Evolutionary conservation across 2,329 filamentous ascomycete genomes (phyloP).

Genomic region (Simplicillium aogashimaense): DNA sequence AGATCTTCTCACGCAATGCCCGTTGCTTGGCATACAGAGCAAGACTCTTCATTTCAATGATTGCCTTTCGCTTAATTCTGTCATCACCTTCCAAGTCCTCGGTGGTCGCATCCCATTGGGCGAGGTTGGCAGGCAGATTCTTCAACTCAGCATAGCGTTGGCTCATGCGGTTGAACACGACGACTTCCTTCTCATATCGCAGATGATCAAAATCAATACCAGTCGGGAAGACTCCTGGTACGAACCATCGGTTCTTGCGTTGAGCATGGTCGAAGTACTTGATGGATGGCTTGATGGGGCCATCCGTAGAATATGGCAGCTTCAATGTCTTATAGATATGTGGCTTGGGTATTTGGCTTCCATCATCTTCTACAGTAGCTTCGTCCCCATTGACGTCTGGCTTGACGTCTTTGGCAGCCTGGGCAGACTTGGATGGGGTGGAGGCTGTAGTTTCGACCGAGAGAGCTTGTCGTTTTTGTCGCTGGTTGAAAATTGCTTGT

Average conservation of each 20-base stretch:
- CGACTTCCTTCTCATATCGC: conserved; percentile 76
- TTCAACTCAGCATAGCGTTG: conserved; percentile 79
- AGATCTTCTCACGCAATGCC: conserved; percentile 74
- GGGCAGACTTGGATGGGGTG: conserved; percentile 18
- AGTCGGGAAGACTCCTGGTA: conserved; percentile 80
- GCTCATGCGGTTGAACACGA: conserved; percentile 83
- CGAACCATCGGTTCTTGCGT: conserved; percentile 66
- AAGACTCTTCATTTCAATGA: conserved; percentile 93
- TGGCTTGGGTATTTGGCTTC: conserved; percentile 24
- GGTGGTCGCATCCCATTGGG: conserved; percentile 74
- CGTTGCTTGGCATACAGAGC: conserved; percentile 83
- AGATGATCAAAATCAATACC: conserved; percentile 82
- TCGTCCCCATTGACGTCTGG: conserved; percentile 27
- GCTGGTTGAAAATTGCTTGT: conserved; percentile 70
- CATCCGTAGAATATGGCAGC: conserved; percentile 53
- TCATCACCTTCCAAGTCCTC: conserved; percentile 62
- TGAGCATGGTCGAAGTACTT: conserved; percentile 71
- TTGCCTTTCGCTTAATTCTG: conserved; percentile 72
- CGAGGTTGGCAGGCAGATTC: conserved; percentile 73
- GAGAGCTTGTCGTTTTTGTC: conserved; percentile 52
- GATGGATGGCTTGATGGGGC: conserved; percentile 47
- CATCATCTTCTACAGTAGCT: conserved; percentile 19
- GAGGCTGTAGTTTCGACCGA: conserved; percentile 33
- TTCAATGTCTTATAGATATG: conserved; percentile 63
- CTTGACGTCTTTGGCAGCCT: conserved; percentile 10